Base-by-base conservation (phyloP, 2,329 filamentous ascomycete species). In the Venturia oleaginea region DNA sequence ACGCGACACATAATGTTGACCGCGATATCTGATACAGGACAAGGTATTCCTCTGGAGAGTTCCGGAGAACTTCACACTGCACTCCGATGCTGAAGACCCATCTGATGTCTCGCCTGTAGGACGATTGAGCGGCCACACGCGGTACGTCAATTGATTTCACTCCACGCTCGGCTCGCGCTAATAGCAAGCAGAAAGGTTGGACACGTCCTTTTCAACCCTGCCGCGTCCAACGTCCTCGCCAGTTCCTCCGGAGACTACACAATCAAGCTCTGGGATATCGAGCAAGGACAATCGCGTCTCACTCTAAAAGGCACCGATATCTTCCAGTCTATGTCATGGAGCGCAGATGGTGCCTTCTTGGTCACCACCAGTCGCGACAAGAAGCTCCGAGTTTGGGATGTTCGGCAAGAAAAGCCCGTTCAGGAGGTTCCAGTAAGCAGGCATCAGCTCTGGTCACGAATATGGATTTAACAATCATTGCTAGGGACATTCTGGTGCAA, bases 301-400 rank as follows among this genome's bases (percentile, higher is more conserved):
- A 86, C 86, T 2, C 83, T 99, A 67, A 92, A 90, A 77, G 89
- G 97, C 76, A 86, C 84, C 68, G 94, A 99, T 72, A 92, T 97
- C 69, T 90, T 97, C 46, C 94, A 97, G 77, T 96, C 91, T 67
- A 82, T 97, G 71, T 95, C 93, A 37, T 99, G 93, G 93, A 97
- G 90, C 77, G 91, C 92, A 68, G 88, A 90, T 70, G 94, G 94
- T 66, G 86, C 86, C 65, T 83, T 94, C 74, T 79, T 99, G 66
- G 92, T 90, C 60, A 97, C 94, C 8, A 97, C 94, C 10, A 96
- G 92, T 67, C 86, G 94, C 72, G 94, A 99, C 84, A 99, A 99
- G 87, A 97, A 96, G 81, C 83, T 99, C 68, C 88, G 94, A 67
- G 87, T 97, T 68, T 99, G 94, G 94, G 94, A 99, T 81, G 91